Conservation (phyloP, 441 rosid genomes). For the Adansonia madagascariensis region DNA sequence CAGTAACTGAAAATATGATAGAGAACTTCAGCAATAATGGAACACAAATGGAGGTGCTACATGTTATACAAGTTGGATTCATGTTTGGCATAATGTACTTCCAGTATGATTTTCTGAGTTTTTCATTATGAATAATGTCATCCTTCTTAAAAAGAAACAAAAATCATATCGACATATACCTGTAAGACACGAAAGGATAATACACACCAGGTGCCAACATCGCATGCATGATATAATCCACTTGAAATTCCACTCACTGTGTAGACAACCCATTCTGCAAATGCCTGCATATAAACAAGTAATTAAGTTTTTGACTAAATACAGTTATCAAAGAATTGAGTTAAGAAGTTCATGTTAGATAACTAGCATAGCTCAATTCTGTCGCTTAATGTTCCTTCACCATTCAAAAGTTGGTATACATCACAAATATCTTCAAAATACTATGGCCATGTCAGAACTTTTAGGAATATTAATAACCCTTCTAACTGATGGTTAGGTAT, state of each 20-base stretch:
- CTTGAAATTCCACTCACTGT: conserved; percentile 92
- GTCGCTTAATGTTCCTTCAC: background rate
- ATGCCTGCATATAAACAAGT: conserved; percentile 59
- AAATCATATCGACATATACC: conserved; percentile 44
- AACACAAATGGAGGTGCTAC: background rate
- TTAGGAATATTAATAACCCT: background rate
- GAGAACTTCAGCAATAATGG: background rate
- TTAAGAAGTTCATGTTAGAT: background rate
- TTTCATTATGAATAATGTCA: background rate
- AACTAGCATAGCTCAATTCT: conserved; percentile 1
- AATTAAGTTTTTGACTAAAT: conserved; percentile 11
- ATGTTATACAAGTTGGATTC: conserved; percentile 6
- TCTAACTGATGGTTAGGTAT: background rate
- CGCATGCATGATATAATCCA: conserved; percentile 96
- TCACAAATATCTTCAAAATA: background rate
- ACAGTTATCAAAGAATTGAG: conserved; percentile 22
- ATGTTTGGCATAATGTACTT: background rate
- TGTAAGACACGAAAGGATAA: conserved; percentile 77
- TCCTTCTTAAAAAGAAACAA: conserved; percentile 11
- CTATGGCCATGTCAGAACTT: background rate
- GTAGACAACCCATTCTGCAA: conserved; percentile 94
- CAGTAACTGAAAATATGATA: background rate
- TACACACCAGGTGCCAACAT: conserved; percentile 92
- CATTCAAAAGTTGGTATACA: background rate
- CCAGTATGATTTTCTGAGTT: conserved; percentile 2